A percentile compares a stretch with the other conserved stretches of the same genome.
These are phyloP conservation scores for Penicillium sp. DNA, from an alignment of 2,329 filamentous ascomycete genomes.

Conservation along the genomic window DNA sequence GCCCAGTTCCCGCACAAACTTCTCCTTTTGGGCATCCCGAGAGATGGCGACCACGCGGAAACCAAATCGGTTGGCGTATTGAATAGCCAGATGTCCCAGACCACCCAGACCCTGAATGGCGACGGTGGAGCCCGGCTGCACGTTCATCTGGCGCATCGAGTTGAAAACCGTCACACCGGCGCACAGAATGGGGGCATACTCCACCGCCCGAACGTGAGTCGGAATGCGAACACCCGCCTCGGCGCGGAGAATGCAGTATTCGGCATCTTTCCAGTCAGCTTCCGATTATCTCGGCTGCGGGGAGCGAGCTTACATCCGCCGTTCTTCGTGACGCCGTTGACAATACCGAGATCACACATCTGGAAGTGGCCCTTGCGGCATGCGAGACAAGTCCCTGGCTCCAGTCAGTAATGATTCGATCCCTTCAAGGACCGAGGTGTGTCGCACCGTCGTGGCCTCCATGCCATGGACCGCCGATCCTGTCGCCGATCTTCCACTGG, in stretches of 20 bases:
- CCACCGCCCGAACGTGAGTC: slow-evolving; percentile 46
- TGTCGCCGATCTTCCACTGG: slow-evolving; percentile 61
- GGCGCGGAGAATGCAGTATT: slow-evolving; percentile 38
- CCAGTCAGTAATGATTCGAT: not conserved
- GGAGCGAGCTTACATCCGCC: slow-evolving; percentile 59
- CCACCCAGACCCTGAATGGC: slow-evolving; percentile 55
- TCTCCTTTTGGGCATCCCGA: slow-evolving; percentile 50
- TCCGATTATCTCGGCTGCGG: not conserved
- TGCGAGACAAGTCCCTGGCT: slow-evolving; percentile 57
- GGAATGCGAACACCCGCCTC: slow-evolving; percentile 49
- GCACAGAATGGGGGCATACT: slow-evolving; percentile 49
- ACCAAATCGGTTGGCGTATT: slow-evolving; percentile 54
- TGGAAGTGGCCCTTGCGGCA: slow-evolving; percentile 66
- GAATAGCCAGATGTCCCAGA: slow-evolving; percentile 54
- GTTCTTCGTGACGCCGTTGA: slow-evolving; percentile 66
- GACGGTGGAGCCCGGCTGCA: slow-evolving; percentile 47
- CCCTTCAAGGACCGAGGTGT: not conserved
- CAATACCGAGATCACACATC: slow-evolving; percentile 60
- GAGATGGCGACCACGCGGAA: slow-evolving; percentile 54
- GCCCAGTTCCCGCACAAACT: slow-evolving; percentile 55
- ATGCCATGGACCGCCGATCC: slow-evolving; percentile 68
- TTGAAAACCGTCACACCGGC: slow-evolving; percentile 54
- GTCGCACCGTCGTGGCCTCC: slow-evolving; percentile 49
- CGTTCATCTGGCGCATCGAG: slow-evolving; percentile 49
- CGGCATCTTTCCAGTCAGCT: slow-evolving; percentile 24